phyloP scores from a whole-genome alignment of 495 filamentous ascomycete species.

The Xylaria curta region DNA sequence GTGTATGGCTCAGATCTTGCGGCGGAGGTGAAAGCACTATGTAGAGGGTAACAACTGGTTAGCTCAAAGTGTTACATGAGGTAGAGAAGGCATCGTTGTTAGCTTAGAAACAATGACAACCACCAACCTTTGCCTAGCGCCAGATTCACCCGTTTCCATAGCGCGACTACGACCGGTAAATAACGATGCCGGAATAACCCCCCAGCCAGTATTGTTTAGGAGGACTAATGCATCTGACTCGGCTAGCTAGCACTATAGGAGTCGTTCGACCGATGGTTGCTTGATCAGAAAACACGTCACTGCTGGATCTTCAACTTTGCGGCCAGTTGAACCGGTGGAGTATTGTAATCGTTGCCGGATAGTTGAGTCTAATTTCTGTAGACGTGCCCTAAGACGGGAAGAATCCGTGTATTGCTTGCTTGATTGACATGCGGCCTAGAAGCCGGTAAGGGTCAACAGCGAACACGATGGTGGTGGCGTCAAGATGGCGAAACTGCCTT shows the following conservation, averaged over 20 bases:
- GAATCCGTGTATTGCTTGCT: constrained; percentile 24
- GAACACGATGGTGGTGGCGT: constrained; percentile 33
- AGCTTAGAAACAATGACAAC: constrained; percentile 29
- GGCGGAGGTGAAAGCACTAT: constrained; percentile 38
- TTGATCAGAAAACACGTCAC: constrained; percentile 23
- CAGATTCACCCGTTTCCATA: constrained; percentile 60
- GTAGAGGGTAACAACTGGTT: constrained; percentile 34
- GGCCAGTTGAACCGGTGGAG: constrained; percentile 1
- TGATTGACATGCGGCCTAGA: constrained; percentile 30
- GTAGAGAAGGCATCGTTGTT: constrained; percentile 10
- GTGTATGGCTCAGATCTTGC: constrained; percentile 43
- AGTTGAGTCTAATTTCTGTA: constrained; percentile 30
- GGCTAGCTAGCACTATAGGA: constrained; percentile 26
- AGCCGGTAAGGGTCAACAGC: constrained; percentile 30
- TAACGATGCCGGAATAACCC: constrained; percentile 38
- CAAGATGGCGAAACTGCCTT: constrained; percentile 34
- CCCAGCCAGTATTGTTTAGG: constrained; percentile 38
- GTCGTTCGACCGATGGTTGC: constrained; percentile 24
- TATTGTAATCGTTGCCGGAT: constrained; percentile 22
- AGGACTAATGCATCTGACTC: constrained; percentile 43
- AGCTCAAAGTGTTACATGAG: constrained; percentile 28
- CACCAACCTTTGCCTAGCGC: constrained; percentile 58
- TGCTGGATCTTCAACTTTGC: constrained; percentile 15
- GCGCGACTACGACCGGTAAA: constrained; percentile 46
- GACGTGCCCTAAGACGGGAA: constrained; percentile 20